Percentiles rank a stretch among this genome's conserved stretches.
phyloP scores from a whole-genome alignment of 495 filamentous ascomycete species.

The Venustampulla echinocandica region DNA sequence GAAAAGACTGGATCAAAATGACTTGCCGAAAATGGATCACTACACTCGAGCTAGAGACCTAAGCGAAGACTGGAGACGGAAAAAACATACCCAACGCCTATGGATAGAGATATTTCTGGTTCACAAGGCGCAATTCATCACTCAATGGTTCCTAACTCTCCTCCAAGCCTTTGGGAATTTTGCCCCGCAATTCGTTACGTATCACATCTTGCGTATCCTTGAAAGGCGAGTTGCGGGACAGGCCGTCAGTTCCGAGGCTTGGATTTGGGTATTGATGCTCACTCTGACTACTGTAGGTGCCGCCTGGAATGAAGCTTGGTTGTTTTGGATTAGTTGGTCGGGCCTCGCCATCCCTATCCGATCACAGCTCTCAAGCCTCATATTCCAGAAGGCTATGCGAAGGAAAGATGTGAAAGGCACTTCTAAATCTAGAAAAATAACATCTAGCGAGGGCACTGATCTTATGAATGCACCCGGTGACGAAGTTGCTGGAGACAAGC shows the following conservation, averaged over 20 bases:
- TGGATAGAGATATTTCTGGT: constrained; percentile 52
- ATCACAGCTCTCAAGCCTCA: constrained; percentile 58
- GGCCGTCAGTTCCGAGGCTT: constrained; percentile 38
- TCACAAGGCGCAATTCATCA: constrained; percentile 42
- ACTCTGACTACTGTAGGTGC: constrained; percentile 46
- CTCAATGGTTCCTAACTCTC: constrained; percentile 48
- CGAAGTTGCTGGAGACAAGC: constrained; percentile 6
- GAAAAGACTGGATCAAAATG: constrained; percentile 47
- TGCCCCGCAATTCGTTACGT: constrained; percentile 60
- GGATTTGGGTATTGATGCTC: constrained; percentile 61
- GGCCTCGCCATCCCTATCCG: constrained; percentile 57
- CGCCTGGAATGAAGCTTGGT: constrained; percentile 50
- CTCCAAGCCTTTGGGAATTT: constrained; percentile 50
- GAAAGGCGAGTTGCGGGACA: constrained; percentile 44
- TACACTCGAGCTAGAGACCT: constrained; percentile 40
- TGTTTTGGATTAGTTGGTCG: constrained; percentile 58
- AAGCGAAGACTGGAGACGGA: constrained; percentile 38
- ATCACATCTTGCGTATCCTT: constrained; percentile 52
- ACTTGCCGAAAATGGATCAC: constrained; percentile 52
- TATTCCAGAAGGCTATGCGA: constrained; percentile 72
- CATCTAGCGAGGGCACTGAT: constrained; percentile 12
- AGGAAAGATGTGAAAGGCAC: constrained; percentile 66
- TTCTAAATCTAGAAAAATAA: constrained; percentile 32
- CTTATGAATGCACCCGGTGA: constrained; percentile 6
- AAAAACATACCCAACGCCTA: constrained; percentile 40